Evolutionary conservation across 768 basidiomycete genomes (phyloP), one percentile per base, ranked within the genome.

Genomic region (Panaeolus papilionaceus): DNA sequence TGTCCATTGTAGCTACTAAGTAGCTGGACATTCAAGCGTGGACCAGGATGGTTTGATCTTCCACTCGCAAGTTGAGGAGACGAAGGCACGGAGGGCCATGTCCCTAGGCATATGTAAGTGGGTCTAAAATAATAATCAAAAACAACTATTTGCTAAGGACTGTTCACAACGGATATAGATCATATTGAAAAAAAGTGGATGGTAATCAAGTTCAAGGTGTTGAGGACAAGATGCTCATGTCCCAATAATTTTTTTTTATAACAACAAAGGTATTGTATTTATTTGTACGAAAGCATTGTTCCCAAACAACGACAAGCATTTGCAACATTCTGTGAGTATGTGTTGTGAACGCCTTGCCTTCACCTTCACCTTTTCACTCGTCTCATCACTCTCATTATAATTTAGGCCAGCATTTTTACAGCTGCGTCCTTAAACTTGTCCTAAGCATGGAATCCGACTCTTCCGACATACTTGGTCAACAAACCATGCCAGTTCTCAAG

Each of bases 11-110:
- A 74, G 76, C 81, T 78, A 75, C 66, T 67, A 72, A 67, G 75
- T 74, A 83, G 82, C 78, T 84, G 85, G 84, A 79, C 86, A 86
- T 82, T 87, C 89, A 88, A 92, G 91, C 84, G 91, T 92, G 91
- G 91, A 92, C 87, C 86, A 83, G 79, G 86, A 79, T 77, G 61
- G 70, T 63, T 85, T 62, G 40, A 74, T 92, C 85, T 92, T 82
- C 91, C 91, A 92, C 89, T 68, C 77, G 82, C 90, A 82, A 88
- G 90, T 91, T 85, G 78, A 88, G 88, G 90, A 78, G 85, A 91
- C 91, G 89, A 92, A 85, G 87, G 91, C 90, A 90, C 72, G 68
- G 78, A 75, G 71, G 75, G 89, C 91, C 83, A 78, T 92, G 91
- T 91, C 81, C 86, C 91, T 86, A 90, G 91, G 90, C 90, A 85